A percentile compares a stretch with the other conserved stretches of the same genome.
phyloP scores from a whole-genome alignment of 306 rosid species.

The Betula pendula region DNA sequence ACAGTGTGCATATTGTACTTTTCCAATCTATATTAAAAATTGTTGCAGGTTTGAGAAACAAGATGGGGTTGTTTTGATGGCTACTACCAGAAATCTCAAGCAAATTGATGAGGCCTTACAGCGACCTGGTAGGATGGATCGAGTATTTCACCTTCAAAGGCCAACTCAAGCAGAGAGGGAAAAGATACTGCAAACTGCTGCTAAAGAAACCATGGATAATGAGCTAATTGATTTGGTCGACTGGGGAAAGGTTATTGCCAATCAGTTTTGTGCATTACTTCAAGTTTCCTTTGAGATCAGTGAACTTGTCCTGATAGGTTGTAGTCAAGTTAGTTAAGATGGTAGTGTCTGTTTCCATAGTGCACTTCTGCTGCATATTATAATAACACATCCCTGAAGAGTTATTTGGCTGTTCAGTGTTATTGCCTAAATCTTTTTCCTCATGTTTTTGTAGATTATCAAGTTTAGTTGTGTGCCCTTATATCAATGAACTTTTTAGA shows the following conservation, averaged over 20 bases:
- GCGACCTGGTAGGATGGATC: conserved; percentile 99
- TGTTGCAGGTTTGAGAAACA: conserved; percentile 88
- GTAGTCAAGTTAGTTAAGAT: neutral
- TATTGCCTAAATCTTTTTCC: neutral
- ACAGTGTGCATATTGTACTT: conserved; percentile 11
- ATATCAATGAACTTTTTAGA: neutral
- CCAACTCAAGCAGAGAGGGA: conserved; percentile 94
- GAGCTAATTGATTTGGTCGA: conserved; percentile 83
- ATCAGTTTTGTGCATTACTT: conserved; percentile 13
- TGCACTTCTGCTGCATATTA: neutral
- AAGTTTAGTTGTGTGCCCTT: neutral
- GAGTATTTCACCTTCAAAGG: conserved; percentile 96
- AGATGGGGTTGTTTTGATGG: conserved; percentile 99
- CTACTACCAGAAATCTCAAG: conserved; percentile 89
- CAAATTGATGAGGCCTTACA: conserved; percentile 90
- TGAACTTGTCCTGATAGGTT: conserved; percentile 7
- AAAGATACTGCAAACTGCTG: conserved; percentile 69
- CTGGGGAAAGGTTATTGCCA: conserved; percentile 82
- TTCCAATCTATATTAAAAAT: conserved; percentile 17
- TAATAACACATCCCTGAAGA: neutral
- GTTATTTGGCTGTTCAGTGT: neutral
- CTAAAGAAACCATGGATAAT: conserved; percentile 87
- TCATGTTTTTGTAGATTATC: neutral
- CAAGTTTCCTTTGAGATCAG: neutral
- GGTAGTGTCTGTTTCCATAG: neutral